Evolutionary conservation across 768 basidiomycete genomes (phyloP).

Genomic region (Trametes cinnabarina): DNA sequence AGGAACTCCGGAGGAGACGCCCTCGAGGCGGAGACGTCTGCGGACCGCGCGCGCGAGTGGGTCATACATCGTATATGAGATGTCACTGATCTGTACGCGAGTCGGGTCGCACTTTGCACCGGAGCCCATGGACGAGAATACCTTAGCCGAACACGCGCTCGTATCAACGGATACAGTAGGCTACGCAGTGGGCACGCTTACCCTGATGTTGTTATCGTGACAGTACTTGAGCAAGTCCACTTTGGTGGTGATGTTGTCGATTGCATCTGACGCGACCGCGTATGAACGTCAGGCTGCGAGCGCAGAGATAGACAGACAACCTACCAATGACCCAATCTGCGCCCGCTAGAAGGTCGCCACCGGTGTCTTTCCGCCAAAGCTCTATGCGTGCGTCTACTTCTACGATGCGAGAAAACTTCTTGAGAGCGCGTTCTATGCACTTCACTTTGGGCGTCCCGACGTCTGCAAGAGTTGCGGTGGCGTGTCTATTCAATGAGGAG

Average conservation of each 20-base stretch:
- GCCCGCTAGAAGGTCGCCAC: slow-evolving; percentile 69
- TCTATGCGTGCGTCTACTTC: slow-evolving; percentile 82
- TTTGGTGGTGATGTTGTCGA: slow-evolving; percentile 96
- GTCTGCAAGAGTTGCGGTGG: slow-evolving; percentile 82
- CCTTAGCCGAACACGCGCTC: slow-evolving; percentile 38
- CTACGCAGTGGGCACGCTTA: slow-evolving; percentile 27
- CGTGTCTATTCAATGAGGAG: slow-evolving; percentile 93
- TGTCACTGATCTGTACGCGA: slow-evolving; percentile 92
- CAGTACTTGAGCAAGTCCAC: slow-evolving; percentile 92
- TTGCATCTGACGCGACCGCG: slow-evolving; percentile 63
- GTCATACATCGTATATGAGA: slow-evolving; percentile 90
- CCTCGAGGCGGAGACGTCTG: slow-evolving; percentile 61
- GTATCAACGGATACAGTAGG: background rate
- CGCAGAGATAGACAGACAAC: no score
- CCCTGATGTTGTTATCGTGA: slow-evolving; percentile 75
- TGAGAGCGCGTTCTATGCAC: slow-evolving; percentile 66
- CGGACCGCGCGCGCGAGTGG: slow-evolving; percentile 92
- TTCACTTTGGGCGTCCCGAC: slow-evolving; percentile 93
- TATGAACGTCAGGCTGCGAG: slow-evolving; percentile 20
- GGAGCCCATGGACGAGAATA: slow-evolving; percentile 97
- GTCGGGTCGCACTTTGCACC: slow-evolving; percentile 95
- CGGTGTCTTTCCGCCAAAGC: slow-evolving; percentile 83
- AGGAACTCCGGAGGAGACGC: slow-evolving; percentile 67
- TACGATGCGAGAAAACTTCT: slow-evolving; percentile 79
- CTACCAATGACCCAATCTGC: slow-evolving; percentile 93